Percentiles rank a stretch among this genome's conserved stretches.
Evolutionary conservation across 371 early-diverging fungal species (phyloP).

Genomic region (Cladochytrium tenue): DNA sequence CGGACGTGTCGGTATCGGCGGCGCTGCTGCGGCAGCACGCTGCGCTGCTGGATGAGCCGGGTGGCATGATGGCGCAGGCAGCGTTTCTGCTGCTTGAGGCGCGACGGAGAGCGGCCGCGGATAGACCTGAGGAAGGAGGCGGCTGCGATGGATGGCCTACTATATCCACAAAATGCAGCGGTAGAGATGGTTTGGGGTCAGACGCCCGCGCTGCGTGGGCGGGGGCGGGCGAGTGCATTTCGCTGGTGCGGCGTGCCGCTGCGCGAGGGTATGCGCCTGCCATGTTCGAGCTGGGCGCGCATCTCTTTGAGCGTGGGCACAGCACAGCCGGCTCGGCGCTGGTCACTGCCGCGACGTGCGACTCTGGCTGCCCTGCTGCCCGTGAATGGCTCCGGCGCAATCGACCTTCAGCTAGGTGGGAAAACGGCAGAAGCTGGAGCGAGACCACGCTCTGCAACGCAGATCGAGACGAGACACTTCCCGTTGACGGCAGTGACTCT

Average conservation of each 20-base stretch:
- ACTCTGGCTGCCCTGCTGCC: too few relatives aligned
- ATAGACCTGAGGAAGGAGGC: neutral
- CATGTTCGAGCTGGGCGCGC: slow-evolving; percentile 15
- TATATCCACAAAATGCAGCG: neutral
- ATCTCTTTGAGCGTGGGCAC: too few relatives aligned
- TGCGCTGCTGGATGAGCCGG: slow-evolving; percentile 16
- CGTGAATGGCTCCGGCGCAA: too few relatives aligned
- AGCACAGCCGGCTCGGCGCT: too few relatives aligned
- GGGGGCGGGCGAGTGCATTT: slow-evolving; percentile 10
- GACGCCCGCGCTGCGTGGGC: neutral
- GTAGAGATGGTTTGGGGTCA: neutral
- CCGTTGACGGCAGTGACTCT: slow-evolving; percentile 9
- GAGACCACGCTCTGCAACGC: slow-evolving; percentile 17
- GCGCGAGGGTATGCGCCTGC: slow-evolving; percentile 11
- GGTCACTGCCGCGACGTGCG: too few relatives aligned
- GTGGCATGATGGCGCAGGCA: slow-evolving; percentile 26
- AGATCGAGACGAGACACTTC: slow-evolving; percentile 4
- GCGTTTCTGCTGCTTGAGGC: slow-evolving; percentile 17
- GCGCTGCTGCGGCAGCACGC: slow-evolving; percentile 12
- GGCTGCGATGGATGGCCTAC: neutral
- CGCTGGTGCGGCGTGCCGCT: slow-evolving; percentile 16
- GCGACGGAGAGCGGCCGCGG: neutral
- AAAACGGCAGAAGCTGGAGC: slow-evolving; percentile 14
- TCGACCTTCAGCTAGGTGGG: too few relatives aligned
- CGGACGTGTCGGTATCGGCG: slow-evolving; percentile 8